A percentile compares a stretch with the other conserved stretches of the same genome.
These are phyloP conservation scores for Talaromyces sp. DNA, from an alignment of 2,329 filamentous ascomycete genomes.

Conservation along the genomic window DNA sequence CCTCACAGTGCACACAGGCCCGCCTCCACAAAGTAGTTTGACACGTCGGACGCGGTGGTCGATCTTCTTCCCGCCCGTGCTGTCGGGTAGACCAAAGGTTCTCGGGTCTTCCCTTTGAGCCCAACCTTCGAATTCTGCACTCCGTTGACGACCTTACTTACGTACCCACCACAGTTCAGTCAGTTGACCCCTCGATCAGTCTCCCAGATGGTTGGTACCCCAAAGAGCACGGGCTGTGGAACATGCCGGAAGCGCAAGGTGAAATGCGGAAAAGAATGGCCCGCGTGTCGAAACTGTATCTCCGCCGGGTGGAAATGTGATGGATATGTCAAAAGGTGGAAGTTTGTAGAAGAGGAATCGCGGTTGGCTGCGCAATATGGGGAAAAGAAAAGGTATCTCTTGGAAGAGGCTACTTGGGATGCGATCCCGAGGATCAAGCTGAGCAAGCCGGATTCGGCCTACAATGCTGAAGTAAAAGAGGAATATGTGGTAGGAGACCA, in stretches of 20 bases:
- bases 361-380: slow-evolving; percentile 6
- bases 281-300: slow-evolving; percentile 1
- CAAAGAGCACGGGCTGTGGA: slow-evolving; percentile 9
- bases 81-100: too few species aligned
- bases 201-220: slow-evolving; percentile 11
- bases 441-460: not conserved
- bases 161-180: not conserved
- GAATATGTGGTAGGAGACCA: not conserved
- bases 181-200: not conserved
- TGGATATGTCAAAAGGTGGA: slow-evolving; percentile 11
- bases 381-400: slow-evolving; percentile 11
- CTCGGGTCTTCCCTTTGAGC: too few species aligned
- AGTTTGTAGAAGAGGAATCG: slow-evolving; percentile 10
- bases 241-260: slow-evolving; percentile 11
- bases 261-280: slow-evolving; percentile 14
- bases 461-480: not conserved
- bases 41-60: too few species aligned
- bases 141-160: too few species aligned
- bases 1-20: too few species aligned
- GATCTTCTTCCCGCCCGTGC: too few species aligned
- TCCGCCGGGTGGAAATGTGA: slow-evolving; percentile 10
- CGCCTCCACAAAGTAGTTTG: too few species aligned
- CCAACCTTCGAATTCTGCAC: too few species aligned
- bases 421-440: not conserved
- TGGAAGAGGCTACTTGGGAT: slow-evolving; percentile 7